Evolutionary conservation across 495 filamentous ascomycete genomes (phyloP), one percentile per base, ranked within the genome.

Genomic region (Platismatia glauca): DNA sequence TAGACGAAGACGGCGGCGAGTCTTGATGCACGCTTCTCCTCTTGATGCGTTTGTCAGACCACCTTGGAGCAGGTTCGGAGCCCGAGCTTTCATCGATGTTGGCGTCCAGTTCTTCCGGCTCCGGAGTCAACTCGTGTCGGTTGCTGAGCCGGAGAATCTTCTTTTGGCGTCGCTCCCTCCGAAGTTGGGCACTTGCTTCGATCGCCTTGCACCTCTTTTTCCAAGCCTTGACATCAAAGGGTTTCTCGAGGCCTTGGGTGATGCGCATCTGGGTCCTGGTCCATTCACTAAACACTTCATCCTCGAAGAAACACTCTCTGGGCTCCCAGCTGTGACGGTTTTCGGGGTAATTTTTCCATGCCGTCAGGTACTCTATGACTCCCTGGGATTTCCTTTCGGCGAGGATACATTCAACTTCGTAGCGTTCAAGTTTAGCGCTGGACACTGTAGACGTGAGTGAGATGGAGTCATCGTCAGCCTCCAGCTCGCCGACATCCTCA

Each of bases 251-350:
- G 4, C 83, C 83, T 5, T 65, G 68, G 0, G 58, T 65, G 22
- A 85, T 76, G 3, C 72, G 73, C 11, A 62, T 61, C 59, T 83
- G 83, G 7, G 74, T 79, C n/a, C 75, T 68, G 12, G 75, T 70
- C 86, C 87, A 90, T 5, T 77, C 75, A 0, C 58, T 33, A 1
- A 82, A 69, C 8, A 83, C 75, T n/a, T 72, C 68, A 0, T 75
- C 72, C 18, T 76, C 70, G 27, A 78, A 70, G 43, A 91, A 81
- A 53, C 78, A 72, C 0, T 78, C 70, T n/a, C 68, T 68, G 0
- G 86, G 82, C 64, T 90, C 86, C 88, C 87, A 91, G 4, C 81
- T 84, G 57, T 80, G 75, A 55, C 83, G 69, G 16, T 82, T 63
- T 12, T 84, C 55, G 1, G 76, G 72, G 62, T 88, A 91, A n/a